Evolutionary conservation across 495 filamentous ascomycete genomes (phyloP), one percentile per base, ranked within the genome.

Genomic region (Penicillium turbatum): DNA sequence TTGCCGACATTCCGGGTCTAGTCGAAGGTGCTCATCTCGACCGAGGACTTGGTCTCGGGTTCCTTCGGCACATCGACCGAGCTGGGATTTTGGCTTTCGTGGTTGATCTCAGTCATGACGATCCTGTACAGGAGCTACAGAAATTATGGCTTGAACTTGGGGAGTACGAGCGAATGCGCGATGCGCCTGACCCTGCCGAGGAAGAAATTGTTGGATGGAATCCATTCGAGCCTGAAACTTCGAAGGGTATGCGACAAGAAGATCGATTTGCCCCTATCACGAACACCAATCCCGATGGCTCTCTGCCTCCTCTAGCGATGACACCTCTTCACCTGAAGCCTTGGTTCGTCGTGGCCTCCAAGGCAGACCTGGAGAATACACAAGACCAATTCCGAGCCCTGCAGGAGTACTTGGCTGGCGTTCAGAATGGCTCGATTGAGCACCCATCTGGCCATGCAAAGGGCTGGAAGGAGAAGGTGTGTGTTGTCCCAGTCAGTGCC

Each of bases 341-440:
- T 6, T 98, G 95, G 95, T 93, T 96, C 60, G 92, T 97, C 1
- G 87, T 97, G 32, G 95, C 91, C 8, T 96, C 92, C 32, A 98
- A 98, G 69, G 92, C 89, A 9, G 93, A 98, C 68, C 64, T 97
- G 43, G 80, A 82, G 8, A 79, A 79, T 1, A 93, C 95, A 6
- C 79, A 89, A 68, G 79, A 85, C 19, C 93, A 91, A 57, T 98
- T 88, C 65, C 72, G 61, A 24, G 69, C 69, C 43, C 67, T 98
- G 59, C 83, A 84, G 49, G 69, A 68, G 1, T 95, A 93, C 68
- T 68, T 96, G 3, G 68, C 77, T 2, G 75, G 69, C 2, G 76
- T 95, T 5, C 77, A 78, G 32, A 67, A 74, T 13, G 81, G 85
- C 1, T 68, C 71, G 12, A 72, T 77, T 39, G 73, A 76, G 36